Percentiles rank a stretch among this genome's conserved stretches.
Evolutionary conservation across 225 moss, liverwort and hornwort genomes (phyloP).

Genomic region (Asterella californica): DNA sequence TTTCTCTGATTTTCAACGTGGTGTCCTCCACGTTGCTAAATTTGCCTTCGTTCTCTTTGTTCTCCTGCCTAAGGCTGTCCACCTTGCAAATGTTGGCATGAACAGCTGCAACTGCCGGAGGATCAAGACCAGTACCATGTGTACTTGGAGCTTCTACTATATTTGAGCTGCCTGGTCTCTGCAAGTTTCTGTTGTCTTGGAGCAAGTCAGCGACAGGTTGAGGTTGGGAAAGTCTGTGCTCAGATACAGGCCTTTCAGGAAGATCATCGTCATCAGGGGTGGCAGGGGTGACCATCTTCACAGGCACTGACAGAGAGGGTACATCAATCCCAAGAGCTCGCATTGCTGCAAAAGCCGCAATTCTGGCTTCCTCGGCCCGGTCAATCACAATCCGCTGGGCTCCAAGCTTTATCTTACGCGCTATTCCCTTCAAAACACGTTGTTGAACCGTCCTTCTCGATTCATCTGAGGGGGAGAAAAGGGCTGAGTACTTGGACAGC

Average conservation of each 20-base stretch:
- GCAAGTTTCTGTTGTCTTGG: neutral
- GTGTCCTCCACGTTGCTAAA: conserved; percentile 3
- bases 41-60: conserved; percentile 32
- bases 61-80: conserved; percentile 5
- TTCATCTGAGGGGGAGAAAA: conserved; percentile 43
- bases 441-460: conserved; percentile 60
- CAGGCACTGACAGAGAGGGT: conserved; percentile 45
- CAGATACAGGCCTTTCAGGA: neutral
- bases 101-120: neutral
- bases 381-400: conserved; percentile 78
- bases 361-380: conserved; percentile 84
- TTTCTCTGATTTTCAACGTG: neutral
- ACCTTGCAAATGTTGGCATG: neutral
- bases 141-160: neutral
- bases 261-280: conserved; percentile 1
- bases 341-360: conserved; percentile 86
- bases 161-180: neutral
- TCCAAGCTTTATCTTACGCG: conserved; percentile 74
- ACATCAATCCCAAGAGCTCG: conserved; percentile 80
- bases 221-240: neutral
- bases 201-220: neutral
- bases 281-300: conserved; percentile 8
- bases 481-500: neutral
- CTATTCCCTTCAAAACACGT: conserved; percentile 65
- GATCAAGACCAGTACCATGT: neutral